Evolutionary conservation across 129 eudicot genomes (phyloP), one percentile per base, ranked within the genome.

Genomic region (Artemisia argyi): DNA sequence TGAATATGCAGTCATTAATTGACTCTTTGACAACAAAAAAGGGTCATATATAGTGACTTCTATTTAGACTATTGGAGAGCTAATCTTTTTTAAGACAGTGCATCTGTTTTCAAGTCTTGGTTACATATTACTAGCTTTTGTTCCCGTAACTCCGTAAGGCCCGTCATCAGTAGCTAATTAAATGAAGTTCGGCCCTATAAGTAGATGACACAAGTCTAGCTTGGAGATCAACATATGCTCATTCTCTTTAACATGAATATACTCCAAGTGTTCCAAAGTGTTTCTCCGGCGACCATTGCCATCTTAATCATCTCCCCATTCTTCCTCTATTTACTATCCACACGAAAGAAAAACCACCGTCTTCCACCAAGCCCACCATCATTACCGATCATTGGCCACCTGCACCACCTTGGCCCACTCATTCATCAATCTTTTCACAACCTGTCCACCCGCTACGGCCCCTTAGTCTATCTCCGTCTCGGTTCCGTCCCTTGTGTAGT

Each of bases 371-470:
- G 92, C 79, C 92, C 92, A 1, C 63, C 75, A 1, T 53, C 81
- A 55, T 65, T 87, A 59, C 92, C 89, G 7, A 44, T 87, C 58
- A 66, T 87, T 63, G 92, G 92, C 56, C 84, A 87, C 78, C 80
- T 87, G 26, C 86, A 81, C 78, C 86, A 78, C 68, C 79, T 87
- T 22, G 84, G 76, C 63, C 92, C 92, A 39, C 71, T 69, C 10
- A 81, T 79, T 76, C 92, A 86, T 73, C 88, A 81, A 0, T 75
- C 84, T n/a, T 75, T 86, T 68, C 78, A 78, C 80, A 50, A 73
- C 24, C 72, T 83, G 15, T 74, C 86, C 65, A 5, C 69, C 49
- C 74, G 73, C 22, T 76, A 78, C 72, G 87, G 92, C 61, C 89
- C 92, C 0, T 24, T 87, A 14, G 32, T 87, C 22, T 81, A 70